These are phyloP conservation scores for Phytophthora cryptogea DNA, from an alignment of 352 stramenopile species.

Conservation along the genomic window DNA sequence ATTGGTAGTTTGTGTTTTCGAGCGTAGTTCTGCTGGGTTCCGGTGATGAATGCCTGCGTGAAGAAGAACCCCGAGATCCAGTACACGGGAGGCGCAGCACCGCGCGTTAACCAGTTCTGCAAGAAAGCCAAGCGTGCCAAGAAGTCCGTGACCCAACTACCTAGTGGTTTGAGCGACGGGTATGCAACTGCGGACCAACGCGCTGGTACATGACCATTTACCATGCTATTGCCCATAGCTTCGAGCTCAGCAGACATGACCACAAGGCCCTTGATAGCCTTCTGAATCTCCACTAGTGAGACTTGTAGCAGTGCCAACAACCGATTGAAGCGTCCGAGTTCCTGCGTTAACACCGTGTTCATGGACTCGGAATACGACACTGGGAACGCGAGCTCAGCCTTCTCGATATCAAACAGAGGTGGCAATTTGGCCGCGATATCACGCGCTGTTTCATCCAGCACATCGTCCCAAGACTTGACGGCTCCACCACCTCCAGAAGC, in stretches of 20 bases:
- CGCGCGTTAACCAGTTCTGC: constrained; percentile 81
- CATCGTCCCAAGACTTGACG: constrained; percentile 91
- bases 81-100: constrained; percentile 82
- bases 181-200: constrained; percentile 89
- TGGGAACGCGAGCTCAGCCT: constrained; percentile 84
- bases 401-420: constrained; percentile 90
- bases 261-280: constrained; percentile 92
- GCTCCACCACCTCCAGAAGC: constrained; percentile 48
- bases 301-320: constrained; percentile 77
- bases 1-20: constrained; percentile 91
- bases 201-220: constrained; percentile 88
- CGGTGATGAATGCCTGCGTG: constrained; percentile 94
- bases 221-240: constrained; percentile 93
- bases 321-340: constrained; percentile 92
- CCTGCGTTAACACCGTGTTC: constrained; percentile 91
- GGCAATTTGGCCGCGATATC: constrained; percentile 85
- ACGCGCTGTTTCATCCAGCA: constrained; percentile 83
- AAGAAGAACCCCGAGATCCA: constrained; percentile 96
- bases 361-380: constrained; percentile 87
- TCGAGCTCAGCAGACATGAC: constrained; percentile 93
- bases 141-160: constrained; percentile 93
- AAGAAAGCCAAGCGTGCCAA: constrained; percentile 81
- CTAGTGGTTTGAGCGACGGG: constrained; percentile 92
- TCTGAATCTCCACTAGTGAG: constrained; percentile 89
- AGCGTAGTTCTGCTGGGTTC: constrained; percentile 93